These are phyloP conservation scores for Jacaranda mimosifolia DNA, from an alignment of 257 asterid species.

Conservation along the genomic window DNA sequence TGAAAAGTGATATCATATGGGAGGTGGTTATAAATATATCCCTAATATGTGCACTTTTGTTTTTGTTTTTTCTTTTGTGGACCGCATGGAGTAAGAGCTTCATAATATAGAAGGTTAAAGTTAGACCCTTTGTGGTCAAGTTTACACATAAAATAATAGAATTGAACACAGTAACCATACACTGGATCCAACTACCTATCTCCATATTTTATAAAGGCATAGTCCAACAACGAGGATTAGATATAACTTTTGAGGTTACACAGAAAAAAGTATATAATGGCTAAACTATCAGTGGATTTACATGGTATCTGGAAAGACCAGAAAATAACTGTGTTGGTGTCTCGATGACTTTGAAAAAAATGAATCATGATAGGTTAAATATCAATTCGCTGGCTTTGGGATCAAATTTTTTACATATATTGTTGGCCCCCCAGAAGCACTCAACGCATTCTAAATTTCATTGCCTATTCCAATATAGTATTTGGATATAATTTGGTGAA, in stretches of 20 bases:
- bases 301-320: slow-evolving; percentile 14
- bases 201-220: background rate
- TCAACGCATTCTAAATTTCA: background rate
- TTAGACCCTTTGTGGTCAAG: slow-evolving; percentile 28
- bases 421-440: background rate
- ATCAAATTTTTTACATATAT: too few species aligned
- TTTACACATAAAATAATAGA: slow-evolving; percentile 51
- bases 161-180: slow-evolving; percentile 15
- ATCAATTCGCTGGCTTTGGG: background rate
- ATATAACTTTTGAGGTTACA: slow-evolving; percentile 7
- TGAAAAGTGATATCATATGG: slow-evolving; percentile 7
- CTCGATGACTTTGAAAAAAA: background rate
- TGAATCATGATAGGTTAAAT: background rate
- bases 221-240: background rate
- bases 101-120: slow-evolving; percentile 20
- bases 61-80: background rate
- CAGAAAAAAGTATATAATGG: slow-evolving; percentile 3
- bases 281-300: slow-evolving; percentile 19
- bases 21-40: slow-evolving; percentile 21
- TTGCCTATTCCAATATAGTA: slow-evolving; percentile 9
- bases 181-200: slow-evolving; percentile 4
- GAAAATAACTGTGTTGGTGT: background rate
- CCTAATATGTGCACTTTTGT: slow-evolving; percentile 16
- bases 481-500: background rate
- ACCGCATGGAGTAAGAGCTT: slow-evolving; percentile 25